Evolutionary conservation across 106 monocot species (phyloP).

Genomic region (Dioscorea dumetorum): DNA sequence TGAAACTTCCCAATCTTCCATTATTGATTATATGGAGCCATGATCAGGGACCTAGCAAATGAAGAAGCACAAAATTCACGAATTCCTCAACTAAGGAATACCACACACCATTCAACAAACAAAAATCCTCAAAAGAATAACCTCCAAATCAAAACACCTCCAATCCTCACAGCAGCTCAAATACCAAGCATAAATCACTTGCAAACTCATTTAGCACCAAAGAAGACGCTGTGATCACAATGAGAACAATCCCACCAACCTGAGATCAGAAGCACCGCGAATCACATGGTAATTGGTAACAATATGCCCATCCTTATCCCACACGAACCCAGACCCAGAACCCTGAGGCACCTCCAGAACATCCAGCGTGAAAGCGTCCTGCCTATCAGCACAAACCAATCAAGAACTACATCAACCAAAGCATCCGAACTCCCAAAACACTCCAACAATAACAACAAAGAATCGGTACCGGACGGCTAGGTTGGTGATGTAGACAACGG

Average conservation of each 20-base stretch:
- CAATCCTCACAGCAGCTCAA: too few relatives aligned
- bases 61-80: too few relatives aligned
- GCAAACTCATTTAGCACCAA: too few relatives aligned
- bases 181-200: too few relatives aligned
- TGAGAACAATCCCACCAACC: constrained; percentile 37
- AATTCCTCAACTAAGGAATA: too few relatives aligned
- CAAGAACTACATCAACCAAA: not conserved
- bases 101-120: too few relatives aligned
- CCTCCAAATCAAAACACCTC: too few relatives aligned
- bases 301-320: constrained; percentile 87
- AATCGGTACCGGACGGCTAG: constrained; percentile 58
- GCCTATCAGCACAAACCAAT: constrained; percentile 26
- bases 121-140: too few relatives aligned
- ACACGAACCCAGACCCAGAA: constrained; percentile 89
- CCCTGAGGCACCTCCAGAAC: constrained; percentile 96
- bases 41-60: too few relatives aligned
- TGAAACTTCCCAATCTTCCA: too few relatives aligned
- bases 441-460: not conserved
- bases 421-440: not conserved
- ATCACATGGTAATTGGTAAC: constrained; percentile 96
- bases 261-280: constrained; percentile 90
- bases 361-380: constrained; percentile 92
- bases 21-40: too few relatives aligned
- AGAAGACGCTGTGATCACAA: not conserved
- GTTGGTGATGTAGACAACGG: constrained; percentile 97